Evolutionary conservation across 2,329 filamentous ascomycete genomes (phyloP), one percentile per base, ranked within the genome.

Genomic region (Stachybotrys elegans): DNA sequence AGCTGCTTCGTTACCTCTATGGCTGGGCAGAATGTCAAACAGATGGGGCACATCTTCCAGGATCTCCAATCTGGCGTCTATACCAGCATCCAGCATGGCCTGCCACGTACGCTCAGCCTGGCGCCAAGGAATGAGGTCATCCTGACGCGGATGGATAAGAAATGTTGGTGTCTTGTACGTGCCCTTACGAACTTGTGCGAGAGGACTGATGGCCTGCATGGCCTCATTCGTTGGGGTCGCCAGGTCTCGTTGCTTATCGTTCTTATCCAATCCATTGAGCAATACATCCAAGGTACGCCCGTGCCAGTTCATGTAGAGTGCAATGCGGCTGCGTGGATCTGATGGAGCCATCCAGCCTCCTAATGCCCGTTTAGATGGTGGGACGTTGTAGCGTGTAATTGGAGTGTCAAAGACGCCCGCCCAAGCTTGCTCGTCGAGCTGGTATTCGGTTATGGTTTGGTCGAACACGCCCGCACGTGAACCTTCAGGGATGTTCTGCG

Each of bases 221-320:
- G 39, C n/a, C n/a, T 22, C 22, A 4, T 5, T 13, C 5, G 32
- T 39, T 9, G 55, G 55, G 11, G 13, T 6, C 14, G 22, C 12
- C n/a, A 38, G 25, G 5, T 43, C 27, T 3, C n/a, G 3, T n/a
- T 22, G n/a, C 43, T 5, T 47, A 32, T 20, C 32, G 13, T 37
- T 38, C 39, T 43, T 53, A 2, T 46, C 47, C 11, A 63, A 41
- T 2, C 61, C 63, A 14, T 52, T 39, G n/a, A 67, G 42, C 2
- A 72, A 46, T 1, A 70, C 50, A 1, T 58, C 66, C 0, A 73
- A 50, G 0, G 57, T 58, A 34, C 64, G 62, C 0, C 55, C 67
- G 19, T 59, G 54, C 67, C 65, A 70, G 49, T 71, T 70, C 56
- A 71, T 70, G 45, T 70, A 60, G 1, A 72, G 53, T 2, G 60